Conservation (phyloP, 768 basidiomycete genomes). For the Exidia glandulosa region DNA sequence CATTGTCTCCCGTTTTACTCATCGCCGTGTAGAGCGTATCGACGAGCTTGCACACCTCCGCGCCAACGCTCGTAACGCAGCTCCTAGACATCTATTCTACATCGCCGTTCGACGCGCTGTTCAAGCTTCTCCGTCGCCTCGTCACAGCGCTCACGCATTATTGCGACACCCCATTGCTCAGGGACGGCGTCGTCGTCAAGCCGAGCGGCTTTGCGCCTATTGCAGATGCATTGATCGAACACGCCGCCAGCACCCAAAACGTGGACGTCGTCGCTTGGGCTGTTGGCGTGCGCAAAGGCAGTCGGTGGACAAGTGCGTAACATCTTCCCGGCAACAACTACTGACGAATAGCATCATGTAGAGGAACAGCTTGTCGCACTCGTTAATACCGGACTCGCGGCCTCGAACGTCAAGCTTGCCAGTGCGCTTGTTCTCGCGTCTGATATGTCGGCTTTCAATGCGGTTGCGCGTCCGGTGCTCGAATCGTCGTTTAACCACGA, state of each 20-base stretch:
- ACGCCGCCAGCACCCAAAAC: constrained; percentile 14
- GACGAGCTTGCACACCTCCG: constrained; percentile 68
- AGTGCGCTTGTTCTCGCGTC: constrained; percentile 28
- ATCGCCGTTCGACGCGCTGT: constrained; percentile 21
- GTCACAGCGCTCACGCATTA: constrained; percentile 80
- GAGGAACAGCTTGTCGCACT: constrained; percentile 22
- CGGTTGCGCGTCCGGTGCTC: neutral
- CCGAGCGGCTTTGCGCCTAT: constrained; percentile 51
- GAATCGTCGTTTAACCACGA: neutral
- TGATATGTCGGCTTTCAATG: constrained; percentile 29
- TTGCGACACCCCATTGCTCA: constrained; percentile 31
- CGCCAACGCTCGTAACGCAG: constrained; percentile 47
- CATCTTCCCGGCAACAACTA: neutral
- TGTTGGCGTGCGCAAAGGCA: constrained; percentile 59
- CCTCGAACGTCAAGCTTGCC: neutral
- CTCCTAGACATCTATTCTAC: constrained; percentile 41
- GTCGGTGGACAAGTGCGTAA: constrained; percentile 48
- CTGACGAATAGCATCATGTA: constrained; percentile 12
- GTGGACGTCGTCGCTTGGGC: constrained; percentile 44
- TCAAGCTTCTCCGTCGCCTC: constrained; percentile 54
- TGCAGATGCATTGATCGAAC: constrained; percentile 40
- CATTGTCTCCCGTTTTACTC: neutral
- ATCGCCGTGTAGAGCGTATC: constrained; percentile 52
- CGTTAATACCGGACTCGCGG: too few species aligned
- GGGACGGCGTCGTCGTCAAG: constrained; percentile 14